Percentiles rank a stretch among this genome's conserved stretches.
phyloP scores from a whole-genome alignment of 2,329 filamentous ascomycete genomes.

The Phoma sp. region DNA sequence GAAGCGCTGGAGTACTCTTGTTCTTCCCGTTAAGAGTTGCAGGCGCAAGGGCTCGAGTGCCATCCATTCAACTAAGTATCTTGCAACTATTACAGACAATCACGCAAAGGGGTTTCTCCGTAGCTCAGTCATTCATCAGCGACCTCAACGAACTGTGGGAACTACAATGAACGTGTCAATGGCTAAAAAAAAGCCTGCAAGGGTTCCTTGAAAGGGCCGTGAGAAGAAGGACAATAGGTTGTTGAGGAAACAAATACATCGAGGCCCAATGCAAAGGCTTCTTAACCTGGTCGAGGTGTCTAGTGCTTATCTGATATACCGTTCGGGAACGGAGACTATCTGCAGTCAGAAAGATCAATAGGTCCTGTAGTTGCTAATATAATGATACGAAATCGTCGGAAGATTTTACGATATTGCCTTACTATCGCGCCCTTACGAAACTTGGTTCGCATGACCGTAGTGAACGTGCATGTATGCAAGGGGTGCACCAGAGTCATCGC shows the following conservation, averaged over 20 bases:
- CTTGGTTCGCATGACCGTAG: background rate
- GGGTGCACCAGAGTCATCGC: background rate
- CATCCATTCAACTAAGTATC: background rate
- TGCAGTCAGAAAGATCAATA: conserved; percentile 19
- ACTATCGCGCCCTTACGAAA: conserved; percentile 19
- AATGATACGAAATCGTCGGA: too few species aligned
- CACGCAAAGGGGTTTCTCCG: background rate
- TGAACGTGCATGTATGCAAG: background rate
- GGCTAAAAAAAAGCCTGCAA: too few species aligned
- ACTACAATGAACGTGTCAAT: background rate
- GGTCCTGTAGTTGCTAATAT: too few species aligned
- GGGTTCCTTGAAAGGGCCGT: too few species aligned
- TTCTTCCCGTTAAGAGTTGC: conserved; percentile 40
- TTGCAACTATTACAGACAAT: background rate
- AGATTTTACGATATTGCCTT: too few species aligned
- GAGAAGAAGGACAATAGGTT: too few species aligned
- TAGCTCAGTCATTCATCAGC: background rate
- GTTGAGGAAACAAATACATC: too few species aligned
- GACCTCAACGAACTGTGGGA: background rate
- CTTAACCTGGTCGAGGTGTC: too few species aligned
- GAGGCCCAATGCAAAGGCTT: too few species aligned
- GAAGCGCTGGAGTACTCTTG: conserved; percentile 29
- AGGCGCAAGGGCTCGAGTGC: conserved; percentile 28
- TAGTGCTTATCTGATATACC: too few species aligned
- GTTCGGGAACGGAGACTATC: too few species aligned